A percentile compares a stretch with the other conserved stretches of the same genome.
phyloP scores from a whole-genome alignment of 352 stramenopile genomes.

The Globisporangium paddicum region DNA sequence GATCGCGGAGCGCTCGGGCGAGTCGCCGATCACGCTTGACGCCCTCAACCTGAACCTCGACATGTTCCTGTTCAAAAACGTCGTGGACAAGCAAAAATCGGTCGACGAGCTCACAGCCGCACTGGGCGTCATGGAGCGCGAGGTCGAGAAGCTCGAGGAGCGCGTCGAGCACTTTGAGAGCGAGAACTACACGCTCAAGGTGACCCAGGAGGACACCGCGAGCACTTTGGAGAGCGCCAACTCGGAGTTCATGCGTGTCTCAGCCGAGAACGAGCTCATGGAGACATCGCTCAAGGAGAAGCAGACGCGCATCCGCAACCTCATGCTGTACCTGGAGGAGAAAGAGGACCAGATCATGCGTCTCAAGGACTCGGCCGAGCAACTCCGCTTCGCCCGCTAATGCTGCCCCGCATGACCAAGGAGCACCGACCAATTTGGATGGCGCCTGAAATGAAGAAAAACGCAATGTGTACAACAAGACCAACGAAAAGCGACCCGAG shows the following conservation, averaged over 20 bases:
- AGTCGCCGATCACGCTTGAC: constrained; percentile 12
- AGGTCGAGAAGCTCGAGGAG: constrained; percentile 52
- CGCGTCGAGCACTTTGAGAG: constrained; percentile 47
- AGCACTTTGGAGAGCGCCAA: constrained; percentile 48
- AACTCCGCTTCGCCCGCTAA: constrained; percentile 6
- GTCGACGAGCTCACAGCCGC: constrained; percentile 66
- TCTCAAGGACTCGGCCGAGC: constrained; percentile 32
- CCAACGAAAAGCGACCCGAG: constrained; percentile 2
- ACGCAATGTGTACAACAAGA: background rate
- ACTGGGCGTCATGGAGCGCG: constrained; percentile 61
- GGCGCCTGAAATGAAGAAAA: background rate
- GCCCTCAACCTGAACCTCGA: constrained; percentile 54
- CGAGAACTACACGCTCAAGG: constrained; percentile 52
- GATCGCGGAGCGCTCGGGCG: constrained; percentile 9
- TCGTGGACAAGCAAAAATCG: constrained; percentile 56
- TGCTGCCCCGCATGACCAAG: background rate
- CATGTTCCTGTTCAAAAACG: constrained; percentile 73
- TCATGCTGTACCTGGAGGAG: constrained; percentile 54
- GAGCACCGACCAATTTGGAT: background rate
- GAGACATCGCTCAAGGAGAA: constrained; percentile 50
- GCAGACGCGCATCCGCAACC: constrained; percentile 42
- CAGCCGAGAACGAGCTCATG: constrained; percentile 51
- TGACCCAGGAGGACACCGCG: constrained; percentile 39
- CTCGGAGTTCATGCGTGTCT: constrained; percentile 46
- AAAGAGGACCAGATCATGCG: constrained; percentile 68